phyloP scores from a whole-genome alignment of 257 asterid species.

The Gynochthodes officinalis region DNA sequence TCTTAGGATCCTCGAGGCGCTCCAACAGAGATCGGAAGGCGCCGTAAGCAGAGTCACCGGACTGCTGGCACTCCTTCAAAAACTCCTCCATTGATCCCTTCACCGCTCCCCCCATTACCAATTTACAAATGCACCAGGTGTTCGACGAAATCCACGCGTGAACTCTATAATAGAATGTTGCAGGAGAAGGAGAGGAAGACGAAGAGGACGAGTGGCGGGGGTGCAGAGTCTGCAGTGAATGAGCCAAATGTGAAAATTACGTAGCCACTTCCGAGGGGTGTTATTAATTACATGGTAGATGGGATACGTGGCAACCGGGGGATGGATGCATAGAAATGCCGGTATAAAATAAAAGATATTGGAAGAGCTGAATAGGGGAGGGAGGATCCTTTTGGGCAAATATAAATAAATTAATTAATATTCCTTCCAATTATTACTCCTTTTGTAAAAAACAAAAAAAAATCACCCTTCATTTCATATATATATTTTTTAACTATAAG shows the following conservation, averaged over 20 bases:
- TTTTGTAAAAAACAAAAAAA: too few relatives aligned
- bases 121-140: background rate
- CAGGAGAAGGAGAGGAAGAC: background rate
- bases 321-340: background rate
- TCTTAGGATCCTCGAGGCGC: slow-evolving; percentile 75
- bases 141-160: background rate
- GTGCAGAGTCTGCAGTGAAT: too few relatives aligned
- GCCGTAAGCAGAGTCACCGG: slow-evolving; percentile 93
- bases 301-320: too few relatives aligned
- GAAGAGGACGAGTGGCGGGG: background rate
- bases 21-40: slow-evolving; percentile 82
- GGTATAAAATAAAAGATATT: background rate
- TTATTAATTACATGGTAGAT: too few relatives aligned
- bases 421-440: too few relatives aligned
- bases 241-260: too few relatives aligned
- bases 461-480: too few relatives aligned
- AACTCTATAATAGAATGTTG: background rate
- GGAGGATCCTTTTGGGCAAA: background rate
- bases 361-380: too few relatives aligned
- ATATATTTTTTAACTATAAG: too few relatives aligned
- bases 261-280: too few relatives aligned
- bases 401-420: background rate
- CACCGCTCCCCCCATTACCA: slow-evolving; percentile 29
- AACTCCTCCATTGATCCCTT: slow-evolving; percentile 67
- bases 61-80: slow-evolving; percentile 58